Conservation (phyloP, 192 early-diverging fungal species). For the Rhizophagus prolifer region DNA sequence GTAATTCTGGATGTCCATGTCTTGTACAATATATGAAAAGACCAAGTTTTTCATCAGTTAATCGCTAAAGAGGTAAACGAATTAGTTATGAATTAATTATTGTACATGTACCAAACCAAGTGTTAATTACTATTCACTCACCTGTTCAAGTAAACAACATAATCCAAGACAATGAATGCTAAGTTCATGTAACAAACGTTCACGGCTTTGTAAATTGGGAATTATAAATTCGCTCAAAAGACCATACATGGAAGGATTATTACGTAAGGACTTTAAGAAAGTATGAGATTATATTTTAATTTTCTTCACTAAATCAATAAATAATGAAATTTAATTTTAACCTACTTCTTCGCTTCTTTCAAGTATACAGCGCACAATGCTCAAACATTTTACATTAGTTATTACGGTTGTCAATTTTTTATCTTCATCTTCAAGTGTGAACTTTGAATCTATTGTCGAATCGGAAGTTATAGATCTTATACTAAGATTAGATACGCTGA, state of each 20-base stretch:
- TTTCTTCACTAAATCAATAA: too few relatives aligned
- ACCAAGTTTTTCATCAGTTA: slow-evolving; percentile 70
- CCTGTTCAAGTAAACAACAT: slow-evolving; percentile 73
- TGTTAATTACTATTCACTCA: slow-evolving; percentile 20
- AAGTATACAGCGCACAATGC: slow-evolving; percentile 46
- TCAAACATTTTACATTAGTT: slow-evolving; percentile 10
- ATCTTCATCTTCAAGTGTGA: not conserved
- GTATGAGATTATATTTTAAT: not conserved
- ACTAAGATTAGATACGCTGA: not conserved
- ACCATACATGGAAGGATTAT: slow-evolving; percentile 74
- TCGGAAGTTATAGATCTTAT: not conserved
- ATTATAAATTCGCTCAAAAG: slow-evolving; percentile 71
- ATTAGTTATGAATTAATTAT: not conserved
- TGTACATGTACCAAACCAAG: not conserved
- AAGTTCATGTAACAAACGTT: slow-evolving; percentile 68
- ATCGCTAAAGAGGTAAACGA: slow-evolving; percentile 34
- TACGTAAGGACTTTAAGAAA: slow-evolving; percentile 49
- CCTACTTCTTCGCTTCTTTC: slow-evolving; percentile 65
- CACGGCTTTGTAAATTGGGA: slow-evolving; percentile 66
- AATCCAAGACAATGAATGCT: slow-evolving; percentile 84
- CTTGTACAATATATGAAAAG: slow-evolving; percentile 69
- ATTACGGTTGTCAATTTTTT: not conserved
- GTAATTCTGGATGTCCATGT: slow-evolving; percentile 52
- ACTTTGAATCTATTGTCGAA: not conserved
- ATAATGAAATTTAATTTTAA: not conserved